Percentiles rank a stretch among this genome's conserved stretches.
These are phyloP conservation scores for Orobanche coerulescens DNA, from an alignment of 257 asterid species.

Conservation along the genomic window DNA sequence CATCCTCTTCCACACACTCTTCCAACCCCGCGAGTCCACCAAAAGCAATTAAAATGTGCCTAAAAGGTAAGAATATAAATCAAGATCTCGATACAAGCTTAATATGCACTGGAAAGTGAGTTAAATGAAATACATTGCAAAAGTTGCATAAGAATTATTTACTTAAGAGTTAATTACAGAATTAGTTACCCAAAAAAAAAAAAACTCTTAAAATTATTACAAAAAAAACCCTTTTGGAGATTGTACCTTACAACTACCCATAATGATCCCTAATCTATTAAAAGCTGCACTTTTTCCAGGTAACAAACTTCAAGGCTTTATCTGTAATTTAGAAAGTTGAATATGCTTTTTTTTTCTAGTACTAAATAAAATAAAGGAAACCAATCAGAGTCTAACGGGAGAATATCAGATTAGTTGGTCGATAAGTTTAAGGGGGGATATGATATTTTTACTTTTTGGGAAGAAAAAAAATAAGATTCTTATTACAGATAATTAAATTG, in stretches of 20 bases:
- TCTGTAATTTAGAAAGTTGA: too few species aligned
- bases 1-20: conserved; percentile 84
- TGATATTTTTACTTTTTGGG: background rate
- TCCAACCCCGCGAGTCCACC: conserved; percentile 99
- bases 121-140: background rate
- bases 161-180: too few species aligned
- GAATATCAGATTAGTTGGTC: background rate
- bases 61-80: conserved; percentile 18
- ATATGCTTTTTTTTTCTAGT: too few species aligned
- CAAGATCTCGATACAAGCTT: background rate
- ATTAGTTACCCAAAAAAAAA: too few species aligned
- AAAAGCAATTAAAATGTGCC: conserved; percentile 92
- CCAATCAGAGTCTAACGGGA: background rate
- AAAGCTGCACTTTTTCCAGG: too few species aligned
- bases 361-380: too few species aligned
- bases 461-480: too few species aligned
- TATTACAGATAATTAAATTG: background rate
- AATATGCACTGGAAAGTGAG: background rate
- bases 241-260: too few species aligned
- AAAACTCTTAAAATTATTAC: too few species aligned
- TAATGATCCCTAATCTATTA: too few species aligned
- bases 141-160: background rate
- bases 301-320: too few species aligned
- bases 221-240: too few species aligned
- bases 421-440: background rate